A percentile compares a stretch with the other conserved stretches of the same genome.
Conservation (phyloP, 139 green algal genomes). For the Ulvella scutata region DNA sequence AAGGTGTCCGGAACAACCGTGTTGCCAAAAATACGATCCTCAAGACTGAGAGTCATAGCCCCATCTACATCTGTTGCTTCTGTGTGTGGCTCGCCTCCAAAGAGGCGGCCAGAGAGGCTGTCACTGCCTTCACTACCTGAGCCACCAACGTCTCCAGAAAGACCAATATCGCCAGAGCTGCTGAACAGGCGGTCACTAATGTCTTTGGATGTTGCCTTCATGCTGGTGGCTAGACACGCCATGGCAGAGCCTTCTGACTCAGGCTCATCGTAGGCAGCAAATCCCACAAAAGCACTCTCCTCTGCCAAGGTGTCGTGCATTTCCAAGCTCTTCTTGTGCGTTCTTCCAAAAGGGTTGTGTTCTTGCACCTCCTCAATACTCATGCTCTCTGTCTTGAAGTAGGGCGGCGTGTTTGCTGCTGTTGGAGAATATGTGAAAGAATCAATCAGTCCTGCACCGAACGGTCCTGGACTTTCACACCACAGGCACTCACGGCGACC, state of each 20-base stretch:
- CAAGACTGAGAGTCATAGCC: not conserved
- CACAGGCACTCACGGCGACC: not conserved
- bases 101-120: not conserved
- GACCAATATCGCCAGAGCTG: not conserved
- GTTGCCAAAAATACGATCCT: not conserved
- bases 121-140: not conserved
- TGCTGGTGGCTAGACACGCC: not conserved
- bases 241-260: not conserved
- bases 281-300: not conserved
- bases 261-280: not conserved
- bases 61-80: not conserved
- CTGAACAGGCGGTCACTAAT: not conserved
- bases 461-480: not conserved
- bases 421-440: slow-evolving; percentile 1
- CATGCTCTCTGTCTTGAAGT: not conserved
- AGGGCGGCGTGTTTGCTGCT: not conserved
- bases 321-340: not conserved
- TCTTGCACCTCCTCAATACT: not conserved
- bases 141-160: not conserved
- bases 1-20: too few species aligned
- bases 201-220: not conserved
- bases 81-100: not conserved
- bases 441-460: not conserved
- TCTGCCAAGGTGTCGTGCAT: too few species aligned
- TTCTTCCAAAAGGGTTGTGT: not conserved